Conservation (phyloP, 345 rosid species). For the Melastoma malabathricum region DNA sequence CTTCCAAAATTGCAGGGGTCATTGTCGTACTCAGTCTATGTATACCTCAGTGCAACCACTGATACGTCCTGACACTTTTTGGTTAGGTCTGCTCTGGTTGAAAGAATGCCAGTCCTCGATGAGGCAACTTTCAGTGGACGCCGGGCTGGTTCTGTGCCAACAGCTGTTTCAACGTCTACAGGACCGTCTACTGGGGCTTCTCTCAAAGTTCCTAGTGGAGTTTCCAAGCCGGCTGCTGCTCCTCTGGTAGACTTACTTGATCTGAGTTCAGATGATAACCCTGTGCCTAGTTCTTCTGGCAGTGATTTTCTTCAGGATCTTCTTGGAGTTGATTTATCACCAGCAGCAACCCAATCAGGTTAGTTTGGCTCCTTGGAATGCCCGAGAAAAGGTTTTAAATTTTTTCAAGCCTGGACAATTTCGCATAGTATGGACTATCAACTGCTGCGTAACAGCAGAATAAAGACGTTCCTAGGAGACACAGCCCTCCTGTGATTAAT, state of each 20-base stretch:
- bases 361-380: conserved; percentile 11
- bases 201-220: conserved; percentile 79
- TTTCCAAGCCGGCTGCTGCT: conserved; percentile 54
- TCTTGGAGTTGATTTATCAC: conserved; percentile 65
- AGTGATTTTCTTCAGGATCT: conserved; percentile 87
- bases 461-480: too few relatives aligned
- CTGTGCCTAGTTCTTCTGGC: conserved; percentile 69
- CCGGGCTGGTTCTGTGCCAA: conserved; percentile 69
- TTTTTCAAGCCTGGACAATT: too few relatives aligned
- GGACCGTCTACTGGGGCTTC: conserved; percentile 44
- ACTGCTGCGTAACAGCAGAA: too few relatives aligned
- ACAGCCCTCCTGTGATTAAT: too few relatives aligned
- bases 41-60: not conserved
- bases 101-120: conserved; percentile 97
- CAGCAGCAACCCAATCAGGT: conserved; percentile 52
- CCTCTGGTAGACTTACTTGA: conserved; percentile 82
- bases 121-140: conserved; percentile 85
- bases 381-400: conserved; percentile 1
- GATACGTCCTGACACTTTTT: not conserved
- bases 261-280: conserved; percentile 63
- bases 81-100: conserved; percentile 70
- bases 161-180: conserved; percentile 47
- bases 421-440: too few relatives aligned
- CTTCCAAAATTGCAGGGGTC: too few relatives aligned
- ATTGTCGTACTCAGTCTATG: too few relatives aligned